A percentile compares a stretch with the other conserved stretches of the same genome.
Conservation (phyloP, 164 flowering plant genomes). For the Taxillus chinensis region DNA sequence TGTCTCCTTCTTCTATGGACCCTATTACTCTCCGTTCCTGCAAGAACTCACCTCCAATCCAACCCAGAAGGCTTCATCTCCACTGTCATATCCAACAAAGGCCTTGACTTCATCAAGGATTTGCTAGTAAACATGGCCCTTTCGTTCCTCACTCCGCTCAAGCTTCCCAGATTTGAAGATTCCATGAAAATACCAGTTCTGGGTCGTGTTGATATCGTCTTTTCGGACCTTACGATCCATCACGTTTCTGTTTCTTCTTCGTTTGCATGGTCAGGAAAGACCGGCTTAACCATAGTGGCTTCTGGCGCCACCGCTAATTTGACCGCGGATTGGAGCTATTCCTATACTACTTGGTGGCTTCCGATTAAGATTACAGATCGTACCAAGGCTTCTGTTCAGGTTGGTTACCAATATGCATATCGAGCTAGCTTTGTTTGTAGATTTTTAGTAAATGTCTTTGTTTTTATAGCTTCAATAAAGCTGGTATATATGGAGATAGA, state of each 20-base stretch:
- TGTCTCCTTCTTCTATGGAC: slow-evolving; percentile 14
- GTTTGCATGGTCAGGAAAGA: slow-evolving; percentile 39
- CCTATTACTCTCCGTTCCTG: slow-evolving; percentile 15
- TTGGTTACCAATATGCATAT: slow-evolving; percentile 6
- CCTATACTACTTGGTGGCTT: slow-evolving; percentile 49
- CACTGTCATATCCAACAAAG: slow-evolving; percentile 40
- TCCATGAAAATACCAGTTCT: slow-evolving; percentile 47
- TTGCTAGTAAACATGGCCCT: slow-evolving; percentile 46
- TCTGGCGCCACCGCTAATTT: slow-evolving; percentile 62
- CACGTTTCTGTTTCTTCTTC: slow-evolving; percentile 40
- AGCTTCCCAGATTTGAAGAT: slow-evolving; percentile 45
- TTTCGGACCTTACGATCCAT: slow-evolving; percentile 51
- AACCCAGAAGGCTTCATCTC: slow-evolving; percentile 36
- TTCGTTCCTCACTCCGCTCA: slow-evolving; percentile 48
- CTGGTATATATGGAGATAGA: no score
- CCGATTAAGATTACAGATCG: slow-evolving; percentile 56
- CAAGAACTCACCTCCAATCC: slow-evolving; percentile 17
- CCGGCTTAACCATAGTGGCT: slow-evolving; percentile 50
- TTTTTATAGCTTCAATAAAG: no score
- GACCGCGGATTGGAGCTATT: slow-evolving; percentile 70
- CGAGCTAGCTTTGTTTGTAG: no score
- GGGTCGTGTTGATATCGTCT: slow-evolving; percentile 41
- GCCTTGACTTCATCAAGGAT: slow-evolving; percentile 67
- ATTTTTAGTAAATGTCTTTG: no score
- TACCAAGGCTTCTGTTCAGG: slow-evolving; percentile 69